Evolutionary conservation across 1,284 basidiomycete genomes (phyloP).

Genomic region (Cerioporus squamosus): DNA sequence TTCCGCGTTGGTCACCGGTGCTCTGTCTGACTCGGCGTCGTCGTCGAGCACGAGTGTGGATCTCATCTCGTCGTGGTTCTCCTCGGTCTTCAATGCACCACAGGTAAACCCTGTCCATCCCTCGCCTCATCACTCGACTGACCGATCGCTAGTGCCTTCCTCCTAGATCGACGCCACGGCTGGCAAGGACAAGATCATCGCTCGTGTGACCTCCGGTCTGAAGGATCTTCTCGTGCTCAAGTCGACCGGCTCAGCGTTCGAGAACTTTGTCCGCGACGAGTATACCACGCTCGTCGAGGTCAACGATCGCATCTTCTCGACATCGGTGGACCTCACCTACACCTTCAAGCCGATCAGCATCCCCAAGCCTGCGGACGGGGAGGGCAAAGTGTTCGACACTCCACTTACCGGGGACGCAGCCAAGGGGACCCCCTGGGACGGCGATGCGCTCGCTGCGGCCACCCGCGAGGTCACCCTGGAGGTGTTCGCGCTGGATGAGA

Average conservation of each 20-base stretch:
- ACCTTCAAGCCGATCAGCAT: conserved; percentile 58
- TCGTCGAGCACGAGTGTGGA: neutral
- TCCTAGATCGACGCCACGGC: conserved; percentile 61
- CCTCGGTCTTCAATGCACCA: neutral
- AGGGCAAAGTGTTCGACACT: conserved; percentile 54
- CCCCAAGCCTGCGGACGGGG: conserved; percentile 42
- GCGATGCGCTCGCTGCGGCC: conserved; percentile 54
- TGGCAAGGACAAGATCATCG: conserved; percentile 63
- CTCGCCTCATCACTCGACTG: neutral
- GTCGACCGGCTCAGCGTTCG: conserved; percentile 87
- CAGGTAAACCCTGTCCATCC: conserved; percentile 45
- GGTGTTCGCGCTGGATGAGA: conserved; percentile 86
- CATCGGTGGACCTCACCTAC: conserved; percentile 78
- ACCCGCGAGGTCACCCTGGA: conserved; percentile 77
- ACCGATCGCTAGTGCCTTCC: neutral
- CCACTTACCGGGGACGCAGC: conserved; percentile 35
- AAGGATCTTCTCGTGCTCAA: conserved; percentile 89
- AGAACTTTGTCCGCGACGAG: conserved; percentile 84
- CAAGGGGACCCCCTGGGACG: conserved; percentile 65
- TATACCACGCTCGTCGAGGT: conserved; percentile 87
- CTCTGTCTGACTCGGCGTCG: neutral
- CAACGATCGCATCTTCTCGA: conserved; percentile 88
- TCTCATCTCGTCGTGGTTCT: neutral
- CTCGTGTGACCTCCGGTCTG: conserved; percentile 70
- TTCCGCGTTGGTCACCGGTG: neutral